phyloP scores from a whole-genome alignment of 1,284 basidiomycete species.

The Mycena sp. region DNA sequence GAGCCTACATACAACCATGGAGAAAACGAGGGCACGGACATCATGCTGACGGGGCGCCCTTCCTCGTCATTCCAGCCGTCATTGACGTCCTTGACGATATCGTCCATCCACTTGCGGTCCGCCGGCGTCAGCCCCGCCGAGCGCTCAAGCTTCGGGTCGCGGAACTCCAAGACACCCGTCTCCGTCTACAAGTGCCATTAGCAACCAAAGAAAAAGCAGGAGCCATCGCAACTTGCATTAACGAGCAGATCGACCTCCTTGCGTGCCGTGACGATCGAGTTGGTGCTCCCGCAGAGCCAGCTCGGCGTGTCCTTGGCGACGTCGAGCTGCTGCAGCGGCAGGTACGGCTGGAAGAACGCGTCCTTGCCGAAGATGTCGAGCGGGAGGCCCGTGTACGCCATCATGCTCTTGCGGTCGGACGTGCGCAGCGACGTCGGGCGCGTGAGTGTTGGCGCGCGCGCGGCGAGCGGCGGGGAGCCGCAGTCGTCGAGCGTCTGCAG shows the following conservation, averaged over 20 bases:
- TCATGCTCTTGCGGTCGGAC: slow-evolving; percentile 90
- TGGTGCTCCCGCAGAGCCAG: slow-evolving; percentile 95
- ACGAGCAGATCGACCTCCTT: slow-evolving; percentile 92
- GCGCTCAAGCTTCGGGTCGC: slow-evolving; percentile 83
- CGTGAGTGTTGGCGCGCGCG: slow-evolving; percentile 71
- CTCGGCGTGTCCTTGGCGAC: slow-evolving; percentile 82
- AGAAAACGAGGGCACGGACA: slow-evolving; percentile 54
- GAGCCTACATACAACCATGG: slow-evolving; percentile 15
- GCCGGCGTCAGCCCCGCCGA: slow-evolving; percentile 87
- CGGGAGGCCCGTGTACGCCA: slow-evolving; percentile 92
- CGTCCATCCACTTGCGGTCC: slow-evolving; percentile 96
- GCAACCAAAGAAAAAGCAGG: not conserved
- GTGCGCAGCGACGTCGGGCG: slow-evolving; percentile 86
- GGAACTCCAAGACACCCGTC: slow-evolving; percentile 84
- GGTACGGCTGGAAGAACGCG: slow-evolving; percentile 97
- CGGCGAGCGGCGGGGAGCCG: slow-evolving; percentile 88
- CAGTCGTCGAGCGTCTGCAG: slow-evolving; percentile 91
- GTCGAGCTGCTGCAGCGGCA: slow-evolving; percentile 96
- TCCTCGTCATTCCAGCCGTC: slow-evolving; percentile 79
- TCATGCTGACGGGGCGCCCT: slow-evolving; percentile 64
- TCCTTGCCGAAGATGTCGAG: slow-evolving; percentile 90
- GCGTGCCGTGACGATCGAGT: slow-evolving; percentile 95
- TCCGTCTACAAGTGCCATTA: slow-evolving; percentile 68
- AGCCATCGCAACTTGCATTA: slow-evolving; percentile 66
- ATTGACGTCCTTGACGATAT: slow-evolving; percentile 83